phyloP scores from a whole-genome alignment of 306 rosid genomes.

The Spatholobus suberectus region DNA sequence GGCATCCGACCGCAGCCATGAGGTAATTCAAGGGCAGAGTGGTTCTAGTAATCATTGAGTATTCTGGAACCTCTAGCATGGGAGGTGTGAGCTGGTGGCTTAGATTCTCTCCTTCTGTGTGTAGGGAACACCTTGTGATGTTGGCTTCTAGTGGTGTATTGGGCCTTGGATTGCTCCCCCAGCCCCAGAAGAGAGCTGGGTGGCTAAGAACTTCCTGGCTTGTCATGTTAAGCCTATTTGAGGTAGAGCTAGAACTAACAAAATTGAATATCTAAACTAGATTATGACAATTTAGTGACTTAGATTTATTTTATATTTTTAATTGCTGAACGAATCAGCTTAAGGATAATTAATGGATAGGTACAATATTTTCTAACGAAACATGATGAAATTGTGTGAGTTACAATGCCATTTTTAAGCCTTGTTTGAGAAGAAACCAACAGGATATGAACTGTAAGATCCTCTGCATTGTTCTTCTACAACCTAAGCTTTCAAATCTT shows the following conservation, averaged over 20 bases:
- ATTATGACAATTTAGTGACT: slow-evolving; percentile 1
- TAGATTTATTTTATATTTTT: slow-evolving; percentile 15
- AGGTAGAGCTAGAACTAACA: background rate
- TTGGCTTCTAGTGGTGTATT: background rate
- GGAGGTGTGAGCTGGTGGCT: background rate
- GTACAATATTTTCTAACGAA: background rate
- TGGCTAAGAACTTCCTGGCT: too few relatives aligned
- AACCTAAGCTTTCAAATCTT: background rate
- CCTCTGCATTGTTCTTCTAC: background rate
- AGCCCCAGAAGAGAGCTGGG: background rate
- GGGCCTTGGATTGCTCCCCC: background rate
- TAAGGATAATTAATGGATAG: slow-evolving; percentile 20
- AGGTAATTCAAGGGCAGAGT: background rate
- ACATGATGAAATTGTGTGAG: background rate
- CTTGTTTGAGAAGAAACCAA: background rate
- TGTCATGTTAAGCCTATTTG: too few relatives aligned
- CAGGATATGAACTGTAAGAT: background rate
- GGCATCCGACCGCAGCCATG: background rate
- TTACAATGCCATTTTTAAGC: background rate
- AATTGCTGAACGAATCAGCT: background rate
- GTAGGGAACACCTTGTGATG: background rate
- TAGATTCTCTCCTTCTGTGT: background rate
- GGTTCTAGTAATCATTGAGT: background rate
- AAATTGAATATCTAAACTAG: background rate
- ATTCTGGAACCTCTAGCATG: background rate